Evolutionary conservation across 2,329 filamentous ascomycete genomes (phyloP), one percentile per base, ranked within the genome.

Genomic region (Exophiala oligosperma): DNA sequence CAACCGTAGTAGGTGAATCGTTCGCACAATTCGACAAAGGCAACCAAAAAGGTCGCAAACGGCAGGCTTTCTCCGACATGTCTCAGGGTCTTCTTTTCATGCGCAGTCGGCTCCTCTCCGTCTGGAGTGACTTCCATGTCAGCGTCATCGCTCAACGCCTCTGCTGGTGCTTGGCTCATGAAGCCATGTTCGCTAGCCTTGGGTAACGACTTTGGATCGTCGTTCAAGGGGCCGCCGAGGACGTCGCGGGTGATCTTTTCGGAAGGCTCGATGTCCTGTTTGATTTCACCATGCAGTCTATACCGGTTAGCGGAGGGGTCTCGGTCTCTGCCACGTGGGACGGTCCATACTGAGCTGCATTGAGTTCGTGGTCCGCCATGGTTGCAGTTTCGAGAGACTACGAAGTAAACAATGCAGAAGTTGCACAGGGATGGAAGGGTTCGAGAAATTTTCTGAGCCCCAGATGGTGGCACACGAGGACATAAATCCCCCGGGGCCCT

Each of bases 161-260:
- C 70, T 84, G 82, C 76, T 24, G 65, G 70, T 70, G 75, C 78
- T 70, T 85, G 82, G 17, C 79, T 72, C 1, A 80, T 75, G 24
- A 73, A 84, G 49, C 82, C 81, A 67, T 84, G 80, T 52, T 76
- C 76, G 49, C 80, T 79, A 59, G 82, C 81, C 3, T 73, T 65
- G 3, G 74, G 52, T 5, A 47, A 35, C 9, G 47, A 48, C 32
- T 52, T 46, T 8, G 54, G 14, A 26, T 57, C 54, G 28, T 21
- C 21, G 24, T 48, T 46, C 26, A 57, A 24, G 11, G 54, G 38
- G 7, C 54, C 48, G 37, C 48, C 54, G 26, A 52, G 24, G 47
- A 43, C 38, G 17, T 57, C 54, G 28, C 29, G 32, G 38, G 38
- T 43, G 37, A 28, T 43, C 26, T 43, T 43, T 29, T 29, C 44